These are phyloP conservation scores for Pichia sp. DNA, from an alignment of 1,139 yeast genomes.

Conservation along the genomic window DNA sequence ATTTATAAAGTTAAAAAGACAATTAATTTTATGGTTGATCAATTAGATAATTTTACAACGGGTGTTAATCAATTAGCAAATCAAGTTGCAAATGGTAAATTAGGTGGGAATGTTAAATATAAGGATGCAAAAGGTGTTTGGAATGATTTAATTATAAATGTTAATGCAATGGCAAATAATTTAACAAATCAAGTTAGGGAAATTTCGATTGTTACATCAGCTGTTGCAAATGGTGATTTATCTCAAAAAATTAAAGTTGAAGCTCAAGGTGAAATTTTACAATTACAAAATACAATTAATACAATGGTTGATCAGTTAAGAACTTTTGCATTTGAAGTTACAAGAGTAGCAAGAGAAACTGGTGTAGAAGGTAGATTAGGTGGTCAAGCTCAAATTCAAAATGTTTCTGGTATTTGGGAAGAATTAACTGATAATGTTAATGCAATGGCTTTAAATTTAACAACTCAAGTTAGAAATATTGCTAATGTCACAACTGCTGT, in stretches of 20 bases:
- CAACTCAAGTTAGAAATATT: conserved; percentile 82
- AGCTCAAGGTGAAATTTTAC: conserved; percentile 78
- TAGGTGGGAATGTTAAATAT: conserved; percentile 83
- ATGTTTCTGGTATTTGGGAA: conserved; percentile 86
- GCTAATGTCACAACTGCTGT: conserved; percentile 91
- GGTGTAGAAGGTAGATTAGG: conserved; percentile 86
- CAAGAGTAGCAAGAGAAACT: conserved; percentile 82
- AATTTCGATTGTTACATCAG: conserved; percentile 82
- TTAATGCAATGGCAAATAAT: conserved; percentile 81
- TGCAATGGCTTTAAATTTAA: conserved; percentile 83
- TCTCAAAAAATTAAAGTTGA: conserved; percentile 74
- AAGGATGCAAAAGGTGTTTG: conserved; percentile 67
- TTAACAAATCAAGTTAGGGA: conserved; percentile 80
- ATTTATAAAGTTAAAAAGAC: conserved; percentile 73
- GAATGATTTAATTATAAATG: conserved; percentile 78
- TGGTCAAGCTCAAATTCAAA: conserved; percentile 79
- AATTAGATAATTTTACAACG: conserved; percentile 70
- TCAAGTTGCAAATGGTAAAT: conserved; percentile 81
- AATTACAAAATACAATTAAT: conserved; percentile 71
- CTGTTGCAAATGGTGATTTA: conserved; percentile 75
- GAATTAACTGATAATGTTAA: conserved; percentile 84
- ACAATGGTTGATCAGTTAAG: conserved; percentile 86
- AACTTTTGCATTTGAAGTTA: conserved; percentile 82
- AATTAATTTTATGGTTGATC: conserved; percentile 84
- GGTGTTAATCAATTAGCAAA: conserved; percentile 84